Evolutionary conservation across 306 rosid genomes (phyloP).

Genomic region (Canavalia gladiata): DNA sequence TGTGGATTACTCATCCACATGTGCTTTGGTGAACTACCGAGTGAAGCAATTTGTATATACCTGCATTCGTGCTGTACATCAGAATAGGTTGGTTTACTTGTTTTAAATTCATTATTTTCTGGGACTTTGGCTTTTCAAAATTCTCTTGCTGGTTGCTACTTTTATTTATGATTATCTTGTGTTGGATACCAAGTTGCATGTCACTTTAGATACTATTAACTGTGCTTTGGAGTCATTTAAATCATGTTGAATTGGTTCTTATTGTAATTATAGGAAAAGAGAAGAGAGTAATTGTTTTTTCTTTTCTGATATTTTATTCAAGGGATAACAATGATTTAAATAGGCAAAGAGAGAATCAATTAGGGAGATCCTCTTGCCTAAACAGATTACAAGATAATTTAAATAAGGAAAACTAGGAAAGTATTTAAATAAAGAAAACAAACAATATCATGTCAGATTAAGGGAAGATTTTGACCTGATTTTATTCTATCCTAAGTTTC

Average conservation of each 20-base stretch:
- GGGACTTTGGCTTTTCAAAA: slow-evolving; percentile 17
- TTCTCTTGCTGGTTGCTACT: slow-evolving; percentile 12
- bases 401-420: too few relatives aligned
- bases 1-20: slow-evolving; percentile 62
- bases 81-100: slow-evolving; percentile 72
- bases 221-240: background rate
- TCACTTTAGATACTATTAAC: slow-evolving; percentile 10
- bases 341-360: too few relatives aligned
- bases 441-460: too few relatives aligned
- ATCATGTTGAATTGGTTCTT: slow-evolving; percentile 32
- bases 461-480: too few relatives aligned
- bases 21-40: slow-evolving; percentile 81
- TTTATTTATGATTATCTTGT: slow-evolving; percentile 22
- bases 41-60: slow-evolving; percentile 76
- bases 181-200: slow-evolving; percentile 6
- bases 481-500: too few relatives aligned
- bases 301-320: too few relatives aligned
- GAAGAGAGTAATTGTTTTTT: too few relatives aligned
- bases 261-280: background rate
- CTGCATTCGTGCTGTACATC: slow-evolving; percentile 81
- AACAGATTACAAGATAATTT: too few relatives aligned
- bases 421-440: too few relatives aligned
- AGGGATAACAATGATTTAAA: too few relatives aligned
- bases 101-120: slow-evolving; percentile 38
- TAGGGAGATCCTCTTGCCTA: too few relatives aligned